Conservation (phyloP, 1,284 basidiomycete species). For the Phenoliferia sp. region DNA sequence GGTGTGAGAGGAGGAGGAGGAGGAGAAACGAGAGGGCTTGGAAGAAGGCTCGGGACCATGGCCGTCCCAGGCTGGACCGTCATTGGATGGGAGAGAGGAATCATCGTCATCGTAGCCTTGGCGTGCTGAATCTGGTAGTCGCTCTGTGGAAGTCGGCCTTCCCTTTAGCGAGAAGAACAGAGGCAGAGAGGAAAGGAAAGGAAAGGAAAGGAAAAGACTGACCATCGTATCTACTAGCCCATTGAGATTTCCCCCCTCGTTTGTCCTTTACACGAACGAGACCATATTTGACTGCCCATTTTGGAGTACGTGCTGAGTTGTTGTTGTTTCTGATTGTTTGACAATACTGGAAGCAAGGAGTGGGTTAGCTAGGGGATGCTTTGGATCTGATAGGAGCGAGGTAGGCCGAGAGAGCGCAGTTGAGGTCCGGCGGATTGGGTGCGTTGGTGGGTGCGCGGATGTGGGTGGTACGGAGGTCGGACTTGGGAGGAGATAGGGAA, state of each 20-base stretch:
- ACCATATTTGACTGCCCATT: slow-evolving; percentile 87
- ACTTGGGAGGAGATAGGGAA: no score
- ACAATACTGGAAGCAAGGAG: slow-evolving; percentile 17
- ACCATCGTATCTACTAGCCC: slow-evolving; percentile 58
- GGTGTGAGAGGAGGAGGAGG: not conserved
- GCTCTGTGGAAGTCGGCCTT: not conserved
- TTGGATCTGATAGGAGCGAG: not conserved
- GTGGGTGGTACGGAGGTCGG: no score
- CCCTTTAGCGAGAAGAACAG: not conserved
- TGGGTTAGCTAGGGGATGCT: not conserved
- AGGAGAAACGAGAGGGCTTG: not conserved
- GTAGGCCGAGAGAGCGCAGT: no score
- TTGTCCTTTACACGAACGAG: slow-evolving; percentile 77
- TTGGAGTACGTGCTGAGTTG: slow-evolving; percentile 80
- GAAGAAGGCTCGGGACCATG: slow-evolving; percentile 24
- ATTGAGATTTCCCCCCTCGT: slow-evolving; percentile 66
- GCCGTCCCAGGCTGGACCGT: slow-evolving; percentile 23
- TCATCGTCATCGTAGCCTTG: slow-evolving; percentile 11
- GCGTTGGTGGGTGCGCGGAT: no score
- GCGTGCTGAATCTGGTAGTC: slow-evolving; percentile 10
- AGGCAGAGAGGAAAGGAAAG: not conserved
- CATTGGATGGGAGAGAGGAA: slow-evolving; percentile 3
- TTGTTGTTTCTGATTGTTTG: slow-evolving; percentile 95
- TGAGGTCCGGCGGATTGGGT: no score
- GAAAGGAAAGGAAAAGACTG: not conserved